These are phyloP conservation scores for Aspergillus sp. DNA, from an alignment of 2,329 filamentous ascomycete genomes.

Conservation along the genomic window DNA sequence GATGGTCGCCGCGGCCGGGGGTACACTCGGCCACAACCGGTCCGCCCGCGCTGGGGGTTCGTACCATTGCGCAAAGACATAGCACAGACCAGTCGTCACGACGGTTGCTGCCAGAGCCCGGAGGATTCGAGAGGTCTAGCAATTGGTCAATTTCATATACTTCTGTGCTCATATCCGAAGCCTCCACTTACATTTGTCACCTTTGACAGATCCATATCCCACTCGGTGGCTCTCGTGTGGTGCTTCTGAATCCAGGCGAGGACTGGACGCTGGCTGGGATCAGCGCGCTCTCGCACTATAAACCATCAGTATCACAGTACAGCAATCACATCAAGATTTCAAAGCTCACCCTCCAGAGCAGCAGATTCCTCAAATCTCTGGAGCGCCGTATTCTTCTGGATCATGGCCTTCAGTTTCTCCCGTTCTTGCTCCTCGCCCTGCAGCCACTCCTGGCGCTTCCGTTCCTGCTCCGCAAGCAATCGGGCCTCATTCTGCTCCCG, in stretches of 20 bases:
- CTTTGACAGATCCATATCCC: constrained; percentile 31
- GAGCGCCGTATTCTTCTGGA: constrained; percentile 35
- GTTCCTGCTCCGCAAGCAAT: constrained; percentile 44
- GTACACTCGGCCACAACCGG: constrained; percentile 50
- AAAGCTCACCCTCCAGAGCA: constrained; percentile 33
- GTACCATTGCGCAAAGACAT: constrained; percentile 49
- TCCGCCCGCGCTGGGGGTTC: constrained; percentile 47
- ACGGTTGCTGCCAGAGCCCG: constrained; percentile 43
- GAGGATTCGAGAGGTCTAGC: constrained; percentile 45
- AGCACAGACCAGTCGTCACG: constrained; percentile 41
- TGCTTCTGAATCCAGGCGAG: constrained; percentile 46
- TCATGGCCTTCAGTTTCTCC: constrained; percentile 30
- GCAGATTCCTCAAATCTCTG: constrained; percentile 35
- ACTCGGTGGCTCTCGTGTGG: constrained; percentile 37
- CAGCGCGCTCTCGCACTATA: constrained; percentile 38
- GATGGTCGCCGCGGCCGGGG: constrained; percentile 54
- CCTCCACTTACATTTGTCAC: constrained; percentile 33
- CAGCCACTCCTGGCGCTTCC: constrained; percentile 53
- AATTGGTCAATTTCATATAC: not conserved
- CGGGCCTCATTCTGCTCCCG: constrained; percentile 41
- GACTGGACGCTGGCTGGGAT: constrained; percentile 37
- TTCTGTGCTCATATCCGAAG: no score
- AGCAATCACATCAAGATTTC: not conserved
- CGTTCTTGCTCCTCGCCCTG: constrained; percentile 47
- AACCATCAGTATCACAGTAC: constrained; percentile 8